Evolutionary conservation across 148 eudicot species (phyloP), one percentile per base, ranked within the genome.

Genomic region (Fallopia convolvulus): DNA sequence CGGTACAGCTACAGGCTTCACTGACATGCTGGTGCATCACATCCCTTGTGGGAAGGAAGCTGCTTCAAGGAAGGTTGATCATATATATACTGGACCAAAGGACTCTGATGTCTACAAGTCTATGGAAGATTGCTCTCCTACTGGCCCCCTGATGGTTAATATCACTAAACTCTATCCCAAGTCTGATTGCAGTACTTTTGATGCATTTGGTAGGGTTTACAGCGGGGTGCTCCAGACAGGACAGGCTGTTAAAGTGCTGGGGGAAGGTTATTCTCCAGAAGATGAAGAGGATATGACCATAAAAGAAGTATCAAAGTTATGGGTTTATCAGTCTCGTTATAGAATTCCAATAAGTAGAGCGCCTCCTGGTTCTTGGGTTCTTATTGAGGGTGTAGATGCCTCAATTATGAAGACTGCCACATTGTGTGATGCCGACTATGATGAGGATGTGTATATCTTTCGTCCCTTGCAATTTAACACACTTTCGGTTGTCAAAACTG

Each of bases 241-340:
- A 18, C 99, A 96, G 83, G 83, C 92, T 72, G 91, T 96, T 20
- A 92, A 94, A 79, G 99, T 96, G 8, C 77, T 96, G 79, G 99
- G 99, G 77, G 99, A 96, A 86, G 99, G 99, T 17, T 96, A 91
- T 86, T 96, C 99, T 42, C 99, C 99, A 0, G 99, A 96, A 79
- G 99, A 96, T 80, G 99, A 96, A 81, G 99, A 96, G 86, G 99
- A 96, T 86, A 93, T 91, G 99, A 90, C 98, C n/a, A 87, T 84
- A 74, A 96, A 96, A 83, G 99, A 96, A 84, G 97, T 96, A n/a
- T 90, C 99, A 36, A 96, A 96, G 70, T 77, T 96, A 79, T 96
- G 98, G 99, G 94, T 96, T 70, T 96, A 96, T 80, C 99, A 96
- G 83, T 89, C 99, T 81, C 94, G 99, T 56, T 96, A 93, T 78